Percentiles rank a stretch among this genome's conserved stretches.
These are phyloP conservation scores for Petunia axillaris DNA, from an alignment of 257 asterid species.

Conservation along the genomic window DNA sequence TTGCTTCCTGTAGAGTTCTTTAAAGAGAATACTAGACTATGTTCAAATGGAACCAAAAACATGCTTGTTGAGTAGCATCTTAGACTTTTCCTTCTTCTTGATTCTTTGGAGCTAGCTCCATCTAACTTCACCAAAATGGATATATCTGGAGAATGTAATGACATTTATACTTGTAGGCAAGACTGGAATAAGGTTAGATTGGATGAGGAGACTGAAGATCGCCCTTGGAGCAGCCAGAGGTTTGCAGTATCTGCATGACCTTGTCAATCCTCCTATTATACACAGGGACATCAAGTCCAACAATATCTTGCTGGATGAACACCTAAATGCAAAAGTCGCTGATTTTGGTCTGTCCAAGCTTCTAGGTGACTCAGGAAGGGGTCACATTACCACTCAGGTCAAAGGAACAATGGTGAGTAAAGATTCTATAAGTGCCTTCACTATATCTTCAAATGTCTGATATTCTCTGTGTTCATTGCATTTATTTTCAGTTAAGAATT, in stretches of 20 bases:
- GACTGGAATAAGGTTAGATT: slow-evolving; percentile 79
- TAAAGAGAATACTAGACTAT: background rate
- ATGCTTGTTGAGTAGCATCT: background rate
- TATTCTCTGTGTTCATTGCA: background rate
- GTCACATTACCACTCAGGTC: slow-evolving; percentile 90
- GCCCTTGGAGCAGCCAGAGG: slow-evolving; percentile 90
- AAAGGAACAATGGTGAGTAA: slow-evolving; percentile 93
- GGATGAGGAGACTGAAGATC: slow-evolving; percentile 79
- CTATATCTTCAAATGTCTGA: background rate
- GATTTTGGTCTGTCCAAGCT: slow-evolving; percentile 95
- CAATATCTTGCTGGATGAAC: slow-evolving; percentile 76
- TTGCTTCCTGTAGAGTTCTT: background rate
- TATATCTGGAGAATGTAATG: background rate
- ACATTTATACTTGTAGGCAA: slow-evolving; percentile 50
- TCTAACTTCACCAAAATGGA: background rate
- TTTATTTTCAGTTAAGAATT: background rate
- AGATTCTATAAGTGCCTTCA: background rate
- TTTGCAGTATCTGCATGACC: slow-evolving; percentile 84
- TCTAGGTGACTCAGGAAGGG: slow-evolving; percentile 57
- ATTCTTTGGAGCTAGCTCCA: background rate
- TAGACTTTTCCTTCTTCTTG: slow-evolving; percentile 5
- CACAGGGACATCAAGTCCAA: slow-evolving; percentile 90
- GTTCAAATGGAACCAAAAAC: background rate
- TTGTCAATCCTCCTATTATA: slow-evolving; percentile 88
- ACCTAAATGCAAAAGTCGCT: slow-evolving; percentile 82